Base-by-base conservation (phyloP, 352 stramenopile species). In the Globisporangium mamillatum region DNA sequence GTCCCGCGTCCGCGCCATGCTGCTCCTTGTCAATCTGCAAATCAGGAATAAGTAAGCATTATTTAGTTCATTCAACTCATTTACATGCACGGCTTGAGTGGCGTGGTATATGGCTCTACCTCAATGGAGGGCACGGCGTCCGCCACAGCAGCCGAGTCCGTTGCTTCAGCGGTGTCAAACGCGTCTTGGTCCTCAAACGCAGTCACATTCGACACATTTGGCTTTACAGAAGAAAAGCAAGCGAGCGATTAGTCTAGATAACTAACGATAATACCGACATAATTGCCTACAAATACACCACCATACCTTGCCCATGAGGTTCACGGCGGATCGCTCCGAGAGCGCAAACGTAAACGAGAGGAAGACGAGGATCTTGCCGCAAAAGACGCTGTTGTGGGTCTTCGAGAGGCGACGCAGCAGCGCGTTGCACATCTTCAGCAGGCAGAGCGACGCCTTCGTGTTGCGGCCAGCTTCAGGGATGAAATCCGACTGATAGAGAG, bases 321-420 rank as follows among this genome's bases (percentile, higher is more conserved):
- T 96, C 5, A 96, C 85, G 27, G 85, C 88, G 48, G 88, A 96
- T 27, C 87, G 85, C 72, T 96, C 88, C 32, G 86, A 94, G 9
- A 96, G 75, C 34, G 86, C 77, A 27, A 96, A 96, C 25, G 82
- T 93, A 58, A 91, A 96, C 50, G 88, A 93, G 68, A 96, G 77
- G 68, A 96, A 94, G 56, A 94, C 71, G 44, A 96, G 69, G 68
- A 96, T 96, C 68, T 89, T 90, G 52, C 88, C 88, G 55, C 88
- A 96, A 53, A 96, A 96, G n/a, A 96, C 86, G 61, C 84, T 96
- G 73, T 96, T 93, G 71, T 96, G 86, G 25, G 88, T 96, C 77
- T 94, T 94, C 32, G 88, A 96, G 57, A 94, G 69, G 27, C 88
- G 85, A 4, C 88, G 86, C 69, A 96, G 76, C 58, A 96, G 74